Conservation (phyloP, 768 basidiomycete species). For the Tricholoma saponaceum region DNA sequence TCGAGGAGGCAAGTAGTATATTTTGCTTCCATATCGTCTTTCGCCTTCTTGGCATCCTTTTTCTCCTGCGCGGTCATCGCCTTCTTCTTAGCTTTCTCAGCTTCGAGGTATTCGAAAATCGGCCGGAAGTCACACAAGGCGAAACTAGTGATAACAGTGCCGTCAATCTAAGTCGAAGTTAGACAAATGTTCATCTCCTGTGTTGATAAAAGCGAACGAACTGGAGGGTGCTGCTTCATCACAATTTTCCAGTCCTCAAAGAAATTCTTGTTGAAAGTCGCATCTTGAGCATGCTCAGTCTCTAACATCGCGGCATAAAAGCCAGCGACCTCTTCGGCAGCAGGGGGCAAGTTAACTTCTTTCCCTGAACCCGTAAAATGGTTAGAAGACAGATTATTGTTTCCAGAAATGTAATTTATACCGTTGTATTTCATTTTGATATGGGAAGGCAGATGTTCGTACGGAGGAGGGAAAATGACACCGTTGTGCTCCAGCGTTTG, state of each 20-base stretch:
- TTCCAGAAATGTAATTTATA: slow-evolving; percentile 29
- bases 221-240: slow-evolving; percentile 79
- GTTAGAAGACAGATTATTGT: slow-evolving; percentile 6
- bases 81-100: slow-evolving; percentile 92
- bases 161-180: slow-evolving; percentile 49
- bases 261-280: slow-evolving; percentile 90
- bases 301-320: slow-evolving; percentile 94
- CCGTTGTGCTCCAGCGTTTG: slow-evolving; percentile 92
- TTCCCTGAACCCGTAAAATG: slow-evolving; percentile 48
- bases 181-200: not conserved
- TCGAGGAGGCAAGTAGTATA: slow-evolving; percentile 88
- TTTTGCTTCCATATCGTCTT: slow-evolving; percentile 79
- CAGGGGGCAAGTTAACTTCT: slow-evolving; percentile 71
- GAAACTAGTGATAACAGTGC: slow-evolving; percentile 70
- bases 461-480: slow-evolving; percentile 94
- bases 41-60: slow-evolving; percentile 83
- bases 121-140: slow-evolving; percentile 90
- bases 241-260: slow-evolving; percentile 86
- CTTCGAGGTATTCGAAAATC: slow-evolving; percentile 91
- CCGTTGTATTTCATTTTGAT: slow-evolving; percentile 97
- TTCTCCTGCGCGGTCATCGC: slow-evolving; percentile 80
- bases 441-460: slow-evolving; percentile 74
- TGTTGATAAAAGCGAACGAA: slow-evolving; percentile 35
- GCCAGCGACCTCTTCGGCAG: slow-evolving; percentile 93
- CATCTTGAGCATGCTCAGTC: slow-evolving; percentile 88